phyloP scores from a whole-genome alignment of 805 yeast genomes.

The Saccharomyces cerevisiae region DNA sequence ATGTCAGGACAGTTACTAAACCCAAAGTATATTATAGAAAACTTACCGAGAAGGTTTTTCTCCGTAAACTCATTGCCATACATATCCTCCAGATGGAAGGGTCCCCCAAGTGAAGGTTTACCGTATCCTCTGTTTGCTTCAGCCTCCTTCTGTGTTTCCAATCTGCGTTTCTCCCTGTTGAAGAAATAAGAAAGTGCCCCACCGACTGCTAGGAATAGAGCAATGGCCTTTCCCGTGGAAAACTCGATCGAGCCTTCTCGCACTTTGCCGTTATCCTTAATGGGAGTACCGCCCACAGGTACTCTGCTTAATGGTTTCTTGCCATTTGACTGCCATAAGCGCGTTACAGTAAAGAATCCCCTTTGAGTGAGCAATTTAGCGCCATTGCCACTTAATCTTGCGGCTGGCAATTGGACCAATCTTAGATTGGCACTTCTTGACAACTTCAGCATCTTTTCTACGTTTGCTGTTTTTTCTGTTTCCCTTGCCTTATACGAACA shows the following conservation, averaged over 20 bases:
- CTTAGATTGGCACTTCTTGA: not conserved
- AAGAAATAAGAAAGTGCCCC: slow-evolving; percentile 65
- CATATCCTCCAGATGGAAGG: slow-evolving; percentile 64
- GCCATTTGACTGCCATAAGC: not conserved
- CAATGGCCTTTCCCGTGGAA: slow-evolving; percentile 78
- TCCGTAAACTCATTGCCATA: slow-evolving; percentile 71
- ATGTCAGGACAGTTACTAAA: slow-evolving; percentile 97
- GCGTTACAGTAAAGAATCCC: not conserved
- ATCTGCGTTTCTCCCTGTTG: slow-evolving; percentile 63
- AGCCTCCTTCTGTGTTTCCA: slow-evolving; percentile 67
- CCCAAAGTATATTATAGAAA: slow-evolving; percentile 86
- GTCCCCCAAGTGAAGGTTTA: slow-evolving; percentile 89
- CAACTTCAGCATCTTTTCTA: not conserved
- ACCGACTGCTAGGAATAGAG: slow-evolving; percentile 60
- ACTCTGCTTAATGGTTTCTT: slow-evolving; percentile 71
- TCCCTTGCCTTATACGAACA: not conserved
- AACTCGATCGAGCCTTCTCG: slow-evolving; percentile 47
- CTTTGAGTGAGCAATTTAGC: not conserved
- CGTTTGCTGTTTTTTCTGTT: not conserved
- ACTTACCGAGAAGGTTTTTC: slow-evolving; percentile 65
- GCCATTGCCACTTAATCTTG: not conserved
- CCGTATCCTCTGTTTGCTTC: slow-evolving; percentile 85
- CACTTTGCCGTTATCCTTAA: slow-evolving; percentile 29
- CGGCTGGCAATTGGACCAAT: not conserved
- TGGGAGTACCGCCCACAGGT: slow-evolving; percentile 57